Percentiles rank a stretch among this genome's conserved stretches.
Conservation (phyloP, 805 yeast genomes). For the Candida vaughaniae region DNA sequence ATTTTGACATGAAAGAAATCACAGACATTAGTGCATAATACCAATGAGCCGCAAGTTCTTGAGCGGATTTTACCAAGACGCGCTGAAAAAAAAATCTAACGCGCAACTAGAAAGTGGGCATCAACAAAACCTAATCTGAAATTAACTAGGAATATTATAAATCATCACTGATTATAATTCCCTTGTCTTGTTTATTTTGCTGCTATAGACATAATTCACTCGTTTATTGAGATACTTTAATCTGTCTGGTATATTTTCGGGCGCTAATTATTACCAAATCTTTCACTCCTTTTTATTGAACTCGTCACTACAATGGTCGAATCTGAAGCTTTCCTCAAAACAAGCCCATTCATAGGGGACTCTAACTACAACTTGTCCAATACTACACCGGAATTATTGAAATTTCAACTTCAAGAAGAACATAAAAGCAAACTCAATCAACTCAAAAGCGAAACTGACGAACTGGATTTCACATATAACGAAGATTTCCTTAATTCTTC, state of each 20-base stretch:
- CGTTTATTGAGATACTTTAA: too few relatives aligned
- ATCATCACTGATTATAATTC: too few relatives aligned
- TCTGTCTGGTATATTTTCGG: too few relatives aligned
- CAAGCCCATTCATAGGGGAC: conserved; percentile 35
- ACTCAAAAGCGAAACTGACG: conserved; percentile 12
- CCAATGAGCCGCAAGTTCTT: too few relatives aligned
- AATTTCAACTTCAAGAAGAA: conserved; percentile 44
- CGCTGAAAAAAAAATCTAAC: neutral
- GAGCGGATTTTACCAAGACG: too few relatives aligned
- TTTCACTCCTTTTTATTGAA: neutral
- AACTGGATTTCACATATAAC: conserved; percentile 14
- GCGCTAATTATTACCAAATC: neutral
- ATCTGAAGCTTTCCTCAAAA: conserved; percentile 33
- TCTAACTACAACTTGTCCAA: conserved; percentile 32
- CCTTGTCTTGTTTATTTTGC: too few relatives aligned
- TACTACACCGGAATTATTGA: conserved; percentile 43
- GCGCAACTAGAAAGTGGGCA: neutral
- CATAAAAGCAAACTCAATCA: conserved; percentile 22
- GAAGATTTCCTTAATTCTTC: conserved; percentile 24
- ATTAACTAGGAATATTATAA: too few relatives aligned
- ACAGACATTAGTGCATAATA: too few relatives aligned
- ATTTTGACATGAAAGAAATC: too few relatives aligned
- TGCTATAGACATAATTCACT: too few relatives aligned
- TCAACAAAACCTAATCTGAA: neutral
- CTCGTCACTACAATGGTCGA: conserved; percentile 27